phyloP scores from a whole-genome alignment of 2,329 filamentous ascomycete species.

The Immersiporthe knoxdaviesiana region DNA sequence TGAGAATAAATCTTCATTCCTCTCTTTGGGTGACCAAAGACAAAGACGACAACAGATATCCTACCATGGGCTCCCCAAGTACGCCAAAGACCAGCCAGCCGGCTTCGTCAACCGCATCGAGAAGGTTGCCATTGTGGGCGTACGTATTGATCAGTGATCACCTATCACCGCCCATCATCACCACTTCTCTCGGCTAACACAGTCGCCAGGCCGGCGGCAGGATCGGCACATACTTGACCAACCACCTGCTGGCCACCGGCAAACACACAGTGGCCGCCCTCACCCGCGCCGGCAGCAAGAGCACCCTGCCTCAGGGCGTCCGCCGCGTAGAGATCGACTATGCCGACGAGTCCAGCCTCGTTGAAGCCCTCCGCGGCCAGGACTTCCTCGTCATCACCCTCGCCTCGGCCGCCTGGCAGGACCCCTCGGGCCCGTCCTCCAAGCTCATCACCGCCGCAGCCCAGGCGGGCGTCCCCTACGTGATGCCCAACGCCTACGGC shows the following conservation, averaged over 20 bases:
- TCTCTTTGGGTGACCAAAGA: neutral
- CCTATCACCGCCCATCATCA: neutral
- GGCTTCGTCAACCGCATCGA: slow-evolving; percentile 44
- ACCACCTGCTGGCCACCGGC: slow-evolving; percentile 48
- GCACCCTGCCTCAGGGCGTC: slow-evolving; percentile 49
- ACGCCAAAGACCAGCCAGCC: slow-evolving; percentile 32
- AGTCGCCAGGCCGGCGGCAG: slow-evolving; percentile 46
- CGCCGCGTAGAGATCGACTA: slow-evolving; percentile 49
- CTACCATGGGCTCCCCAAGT: slow-evolving; percentile 26
- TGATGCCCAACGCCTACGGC: slow-evolving; percentile 59
- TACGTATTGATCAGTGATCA: slow-evolving; percentile 44
- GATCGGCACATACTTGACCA: slow-evolving; percentile 44
- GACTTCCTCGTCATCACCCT: slow-evolving; percentile 63
- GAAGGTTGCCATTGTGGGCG: slow-evolving; percentile 52
- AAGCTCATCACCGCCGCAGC: slow-evolving; percentile 59
- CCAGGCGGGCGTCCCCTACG: slow-evolving; percentile 56
- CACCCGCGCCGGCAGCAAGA: slow-evolving; percentile 47
- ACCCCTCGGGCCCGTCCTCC: slow-evolving; percentile 47
- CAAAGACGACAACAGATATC: neutral
- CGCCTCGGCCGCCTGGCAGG: slow-evolving; percentile 38
- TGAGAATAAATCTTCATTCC: neutral
- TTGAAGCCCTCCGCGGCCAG: slow-evolving; percentile 55
- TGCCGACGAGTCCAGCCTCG: slow-evolving; percentile 46
- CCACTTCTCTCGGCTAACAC: neutral
- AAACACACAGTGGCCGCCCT: slow-evolving; percentile 57